Conservation (phyloP, 106 monocot genomes). For the Alisma plantagoaquatica region DNA sequence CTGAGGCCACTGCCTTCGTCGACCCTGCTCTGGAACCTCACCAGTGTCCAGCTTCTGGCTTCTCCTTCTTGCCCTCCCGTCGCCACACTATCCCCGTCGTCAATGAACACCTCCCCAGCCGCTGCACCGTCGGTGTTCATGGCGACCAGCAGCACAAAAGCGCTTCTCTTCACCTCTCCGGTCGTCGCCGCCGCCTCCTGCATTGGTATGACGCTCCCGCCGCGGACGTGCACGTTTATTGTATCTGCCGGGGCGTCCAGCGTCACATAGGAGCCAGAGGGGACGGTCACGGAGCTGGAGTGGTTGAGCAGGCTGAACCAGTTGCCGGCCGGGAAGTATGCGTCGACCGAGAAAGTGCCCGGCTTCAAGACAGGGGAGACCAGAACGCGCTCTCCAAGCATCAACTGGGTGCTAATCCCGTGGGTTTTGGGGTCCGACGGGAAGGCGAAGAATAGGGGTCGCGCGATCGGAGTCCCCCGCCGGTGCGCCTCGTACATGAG, state of each 20-base stretch:
- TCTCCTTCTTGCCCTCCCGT: neutral
- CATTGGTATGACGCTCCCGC: constrained; percentile 12
- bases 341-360: constrained; percentile 18
- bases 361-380: constrained; percentile 43
- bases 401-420: constrained; percentile 41
- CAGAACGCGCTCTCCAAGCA: constrained; percentile 35
- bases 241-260: constrained; percentile 43
- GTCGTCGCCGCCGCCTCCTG: constrained; percentile 27
- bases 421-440: constrained; percentile 30
- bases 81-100: constrained; percentile 4
- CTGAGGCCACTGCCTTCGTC: neutral
- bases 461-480: constrained; percentile 56
- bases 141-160: constrained; percentile 36
- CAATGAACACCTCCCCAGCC: neutral
- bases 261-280: constrained; percentile 14
- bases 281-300: constrained; percentile 7
- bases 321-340: constrained; percentile 44
- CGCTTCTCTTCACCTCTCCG: constrained; percentile 6
- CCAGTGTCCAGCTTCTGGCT: neutral
- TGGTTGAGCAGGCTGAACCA: constrained; percentile 44
- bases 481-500: constrained; percentile 63
- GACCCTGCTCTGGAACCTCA: neutral
- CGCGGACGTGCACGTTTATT: constrained; percentile 16
- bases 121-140: constrained; percentile 11
- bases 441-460: constrained; percentile 85